Percentiles rank a stretch among this genome's conserved stretches.
Conservation (phyloP, 2,329 filamentous ascomycete species). For the Neonectria faginata region DNA sequence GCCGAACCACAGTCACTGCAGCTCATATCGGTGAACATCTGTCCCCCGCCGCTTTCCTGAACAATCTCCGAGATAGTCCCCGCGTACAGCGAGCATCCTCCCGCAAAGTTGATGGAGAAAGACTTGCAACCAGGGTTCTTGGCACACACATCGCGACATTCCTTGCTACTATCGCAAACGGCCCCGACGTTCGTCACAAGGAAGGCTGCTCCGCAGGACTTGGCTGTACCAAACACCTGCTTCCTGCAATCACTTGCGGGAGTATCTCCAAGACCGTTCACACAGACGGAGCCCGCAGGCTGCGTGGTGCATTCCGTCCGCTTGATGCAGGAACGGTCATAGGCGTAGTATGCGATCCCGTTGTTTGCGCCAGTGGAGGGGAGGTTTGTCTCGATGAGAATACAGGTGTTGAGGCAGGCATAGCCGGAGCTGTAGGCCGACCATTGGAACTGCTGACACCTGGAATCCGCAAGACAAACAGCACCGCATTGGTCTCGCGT, state of each 20-base stretch:
- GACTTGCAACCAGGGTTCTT: slow-evolving; percentile 39
- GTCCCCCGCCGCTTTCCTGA: slow-evolving; percentile 9
- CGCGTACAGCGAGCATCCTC: slow-evolving; percentile 33
- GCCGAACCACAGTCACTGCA: slow-evolving; percentile 34
- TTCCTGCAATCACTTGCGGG: slow-evolving; percentile 30
- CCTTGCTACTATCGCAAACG: slow-evolving; percentile 24
- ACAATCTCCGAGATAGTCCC: slow-evolving; percentile 33
- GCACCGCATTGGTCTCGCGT: slow-evolving; percentile 36
- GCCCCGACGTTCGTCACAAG: slow-evolving; percentile 23
- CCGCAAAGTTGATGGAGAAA: slow-evolving; percentile 32
- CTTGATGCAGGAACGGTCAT: slow-evolving; percentile 36
- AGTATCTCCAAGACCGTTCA: slow-evolving; percentile 36
- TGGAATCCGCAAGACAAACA: slow-evolving; percentile 32
- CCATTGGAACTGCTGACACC: slow-evolving; percentile 40
- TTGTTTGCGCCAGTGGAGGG: slow-evolving; percentile 20
- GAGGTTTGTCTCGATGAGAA: slow-evolving; percentile 27
- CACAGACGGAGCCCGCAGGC: slow-evolving; percentile 28
- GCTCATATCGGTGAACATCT: slow-evolving; percentile 35
- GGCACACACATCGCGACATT: slow-evolving; percentile 40
- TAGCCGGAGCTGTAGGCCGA: slow-evolving; percentile 17
- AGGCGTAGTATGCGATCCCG: slow-evolving; percentile 32
- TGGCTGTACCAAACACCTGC: slow-evolving; percentile 27
- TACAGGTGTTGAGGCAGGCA: slow-evolving; percentile 32
- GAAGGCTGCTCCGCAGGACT: slow-evolving; percentile 37
- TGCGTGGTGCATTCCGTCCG: slow-evolving; percentile 23